Evolutionary conservation across 2,329 filamentous ascomycete species (phyloP).

Genomic region (Pestalotiopsis fici): DNA sequence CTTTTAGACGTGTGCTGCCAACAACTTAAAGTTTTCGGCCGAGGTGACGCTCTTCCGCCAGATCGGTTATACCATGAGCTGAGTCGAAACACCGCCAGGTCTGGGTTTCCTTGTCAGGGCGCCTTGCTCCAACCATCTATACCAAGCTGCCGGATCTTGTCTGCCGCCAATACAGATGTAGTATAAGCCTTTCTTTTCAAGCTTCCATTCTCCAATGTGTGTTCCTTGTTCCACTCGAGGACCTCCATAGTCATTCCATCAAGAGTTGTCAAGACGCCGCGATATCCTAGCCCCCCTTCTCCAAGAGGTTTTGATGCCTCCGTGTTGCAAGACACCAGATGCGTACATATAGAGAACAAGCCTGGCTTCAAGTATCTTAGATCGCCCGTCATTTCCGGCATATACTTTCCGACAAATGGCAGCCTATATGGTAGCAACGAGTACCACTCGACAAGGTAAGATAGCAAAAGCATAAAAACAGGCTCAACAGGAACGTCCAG

Average conservation of each 20-base stretch:
- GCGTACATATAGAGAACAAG: conserved; percentile 41
- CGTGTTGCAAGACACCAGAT: conserved; percentile 36
- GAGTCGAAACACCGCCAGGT: background rate
- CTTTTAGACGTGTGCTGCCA: background rate
- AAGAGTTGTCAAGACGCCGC: conserved; percentile 36
- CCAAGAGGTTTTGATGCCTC: conserved; percentile 29
- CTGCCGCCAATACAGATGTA: conserved; percentile 38
- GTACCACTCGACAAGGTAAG: conserved; percentile 38
- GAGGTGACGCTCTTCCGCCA: background rate
- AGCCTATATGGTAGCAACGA: conserved; percentile 27
- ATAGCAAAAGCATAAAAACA: conserved; percentile 34
- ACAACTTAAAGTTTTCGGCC: background rate
- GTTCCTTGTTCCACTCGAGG: conserved; percentile 42
- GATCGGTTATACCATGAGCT: background rate
- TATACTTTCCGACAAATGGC: conserved; percentile 24
- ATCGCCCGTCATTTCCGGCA: conserved; percentile 34
- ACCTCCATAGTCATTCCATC: conserved; percentile 41
- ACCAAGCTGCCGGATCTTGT: conserved; percentile 33
- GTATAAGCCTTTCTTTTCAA: conserved; percentile 31
- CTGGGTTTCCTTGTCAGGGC: background rate
- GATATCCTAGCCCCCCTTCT: conserved; percentile 40
- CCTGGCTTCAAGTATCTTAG: conserved; percentile 37
- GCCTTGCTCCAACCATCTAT: background rate
- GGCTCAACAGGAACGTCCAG: conserved; percentile 30
- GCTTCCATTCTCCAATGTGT: conserved; percentile 17